Conservation (phyloP, 2,329 filamentous ascomycete species). For the Lecanoromycetidae sp. region DNA sequence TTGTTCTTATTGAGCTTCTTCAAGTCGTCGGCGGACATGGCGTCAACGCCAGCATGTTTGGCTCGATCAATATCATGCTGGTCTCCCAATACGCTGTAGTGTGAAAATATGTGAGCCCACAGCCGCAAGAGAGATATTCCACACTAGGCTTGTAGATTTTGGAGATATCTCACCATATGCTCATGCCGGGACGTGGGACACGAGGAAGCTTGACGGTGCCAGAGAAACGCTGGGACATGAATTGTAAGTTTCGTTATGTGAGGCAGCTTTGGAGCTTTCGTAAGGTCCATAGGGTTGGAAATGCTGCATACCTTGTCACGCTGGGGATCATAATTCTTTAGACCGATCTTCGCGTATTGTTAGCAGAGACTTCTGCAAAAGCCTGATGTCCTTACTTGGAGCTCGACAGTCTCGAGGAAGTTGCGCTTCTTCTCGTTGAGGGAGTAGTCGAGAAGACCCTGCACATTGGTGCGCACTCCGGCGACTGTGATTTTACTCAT, state of each 20-base stretch:
- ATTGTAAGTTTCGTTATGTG: not conserved
- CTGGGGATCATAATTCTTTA: constrained; percentile 98
- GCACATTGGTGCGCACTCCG: constrained; percentile 91
- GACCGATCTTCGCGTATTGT: constrained; percentile 56
- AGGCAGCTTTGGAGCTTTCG: not conserved
- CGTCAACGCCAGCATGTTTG: constrained; percentile 96
- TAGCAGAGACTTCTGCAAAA: constrained; percentile 12
- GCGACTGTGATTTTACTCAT: constrained; percentile 52
- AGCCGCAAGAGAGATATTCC: not conserved
- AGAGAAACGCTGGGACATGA: constrained; percentile 87
- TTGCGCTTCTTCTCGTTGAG: constrained; percentile 93
- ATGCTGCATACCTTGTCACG: too few species aligned
- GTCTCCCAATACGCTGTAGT: constrained; percentile 63
- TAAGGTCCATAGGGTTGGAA: constrained; percentile 33
- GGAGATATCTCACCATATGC: constrained; percentile 52
- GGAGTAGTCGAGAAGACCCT: constrained; percentile 90
- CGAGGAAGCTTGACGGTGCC: constrained; percentile 93
- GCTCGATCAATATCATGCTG: constrained; percentile 99
- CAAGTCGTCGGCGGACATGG: constrained; percentile 96
- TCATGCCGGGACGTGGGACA: constrained; percentile 84
- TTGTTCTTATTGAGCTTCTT: constrained; percentile 99
- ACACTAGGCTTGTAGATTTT: not conserved
- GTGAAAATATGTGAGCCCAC: constrained; percentile 10
- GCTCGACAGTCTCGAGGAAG: constrained; percentile 60
- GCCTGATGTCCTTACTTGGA: not conserved